Evolutionary conservation across 768 basidiomycete genomes (phyloP), one percentile per base, ranked within the genome.

Genomic region (Lyophyllum atratum): DNA sequence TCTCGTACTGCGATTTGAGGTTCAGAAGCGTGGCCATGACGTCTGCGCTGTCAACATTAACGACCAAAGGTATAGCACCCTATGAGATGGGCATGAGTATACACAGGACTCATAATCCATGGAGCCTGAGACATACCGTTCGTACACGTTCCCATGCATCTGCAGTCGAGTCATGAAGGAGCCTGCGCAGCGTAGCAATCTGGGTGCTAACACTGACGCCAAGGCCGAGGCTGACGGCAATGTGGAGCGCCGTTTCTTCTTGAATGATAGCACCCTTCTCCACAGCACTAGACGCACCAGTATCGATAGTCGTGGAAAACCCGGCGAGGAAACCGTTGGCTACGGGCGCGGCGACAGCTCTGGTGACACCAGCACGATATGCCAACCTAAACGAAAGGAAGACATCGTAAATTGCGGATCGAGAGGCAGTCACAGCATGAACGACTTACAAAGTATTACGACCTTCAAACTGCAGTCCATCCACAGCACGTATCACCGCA

Each of bases 341-440:
- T 6, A 71, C 65, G 0, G 92, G 93, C 0, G 85, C 80, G 0
- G 81, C 77, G 14, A 94, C 76, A 1, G 81, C 89, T 1, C 78
- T 80, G 2, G 90, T 91, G 2, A 95, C 87, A 3, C 93, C 92
- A 7, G 79, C 71, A 19, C 84, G 83, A 64, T 92, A 90, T 0
- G 92, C 90, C 39, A 90, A 65, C 29, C 91, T 93, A 62, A 17
- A 54, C 43, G 51, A 42, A 59, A 21, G 54, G 60, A 42, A 48
- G 31, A 33, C 31, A 6, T 33, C 17, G 50, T 48, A 11, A 54
- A 34, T 50, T 39, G 15, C 42, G 7, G 6, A 51, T 22, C 28
- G 54, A 3, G 37, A 39, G 49, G 52, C 21, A 11, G 29, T 4
- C 12, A 37, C 34, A 26, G 47, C 43, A 64, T 76, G 44, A 49